Percentiles rank a stretch among this genome's conserved stretches.
phyloP scores from a whole-genome alignment of 225 moss, liverwort and hornwort species.

The Physcomitrium patens region DNA sequence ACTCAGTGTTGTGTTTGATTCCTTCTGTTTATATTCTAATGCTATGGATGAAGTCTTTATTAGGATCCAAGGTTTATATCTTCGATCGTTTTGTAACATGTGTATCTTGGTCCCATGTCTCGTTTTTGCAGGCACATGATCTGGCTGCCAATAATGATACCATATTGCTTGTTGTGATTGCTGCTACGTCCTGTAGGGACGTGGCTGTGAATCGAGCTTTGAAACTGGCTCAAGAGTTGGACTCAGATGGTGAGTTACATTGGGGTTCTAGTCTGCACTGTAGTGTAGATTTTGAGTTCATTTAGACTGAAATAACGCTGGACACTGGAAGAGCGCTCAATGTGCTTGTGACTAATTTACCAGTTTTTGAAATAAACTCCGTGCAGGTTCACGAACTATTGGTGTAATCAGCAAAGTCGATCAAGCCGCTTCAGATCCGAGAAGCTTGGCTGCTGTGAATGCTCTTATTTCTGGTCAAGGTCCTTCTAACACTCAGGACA shows the following conservation, averaged over 20 bases:
- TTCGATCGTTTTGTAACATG: no score
- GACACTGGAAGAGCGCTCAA: background rate
- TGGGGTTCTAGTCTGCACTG: background rate
- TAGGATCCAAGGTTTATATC: no score
- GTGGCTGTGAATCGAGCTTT: constrained; percentile 77
- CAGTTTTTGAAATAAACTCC: background rate
- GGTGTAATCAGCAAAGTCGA: constrained; percentile 96
- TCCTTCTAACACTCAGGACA: constrained; percentile 69
- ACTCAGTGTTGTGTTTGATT: background rate
- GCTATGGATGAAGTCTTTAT: no score
- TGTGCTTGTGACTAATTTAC: constrained; percentile 11
- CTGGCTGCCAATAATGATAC: constrained; percentile 79
- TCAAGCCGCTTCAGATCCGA: constrained; percentile 84
- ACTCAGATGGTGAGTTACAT: constrained; percentile 69
- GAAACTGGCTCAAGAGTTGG: constrained; percentile 87
- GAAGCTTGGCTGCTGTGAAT: constrained; percentile 91
- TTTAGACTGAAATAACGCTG: background rate
- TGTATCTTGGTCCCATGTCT: background rate
- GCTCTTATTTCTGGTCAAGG: constrained; percentile 89
- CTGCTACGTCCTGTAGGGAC: constrained; percentile 79
- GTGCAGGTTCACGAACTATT: constrained; percentile 81
- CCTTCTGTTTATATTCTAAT: background rate
- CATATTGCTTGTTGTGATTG: constrained; percentile 84
- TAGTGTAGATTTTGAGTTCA: background rate
- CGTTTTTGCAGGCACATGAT: constrained; percentile 64